These are phyloP conservation scores for Fusarium tuaranense DNA, from an alignment of 2,329 filamentous ascomycete species.

Conservation along the genomic window DNA sequence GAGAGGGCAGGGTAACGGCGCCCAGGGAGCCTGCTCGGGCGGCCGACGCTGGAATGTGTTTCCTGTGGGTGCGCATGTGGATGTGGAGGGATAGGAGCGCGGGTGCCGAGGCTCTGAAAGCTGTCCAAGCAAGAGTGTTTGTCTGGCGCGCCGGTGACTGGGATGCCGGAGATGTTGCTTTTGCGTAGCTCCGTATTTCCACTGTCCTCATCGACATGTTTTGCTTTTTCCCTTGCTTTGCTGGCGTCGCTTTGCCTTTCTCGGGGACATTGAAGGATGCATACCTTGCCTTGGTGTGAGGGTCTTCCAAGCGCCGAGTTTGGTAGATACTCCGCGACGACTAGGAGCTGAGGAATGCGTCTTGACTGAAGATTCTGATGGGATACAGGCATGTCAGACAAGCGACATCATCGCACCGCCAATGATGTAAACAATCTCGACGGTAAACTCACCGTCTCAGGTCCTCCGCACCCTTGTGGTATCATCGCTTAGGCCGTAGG, in stretches of 20 bases:
- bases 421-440: slow-evolving; percentile 4
- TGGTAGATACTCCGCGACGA: slow-evolving; percentile 18
- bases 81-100: slow-evolving; percentile 27
- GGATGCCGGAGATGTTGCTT: slow-evolving; percentile 6
- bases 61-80: slow-evolving; percentile 19
- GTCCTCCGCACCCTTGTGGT: neutral
- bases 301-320: slow-evolving; percentile 7
- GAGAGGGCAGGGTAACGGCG: slow-evolving; percentile 20
- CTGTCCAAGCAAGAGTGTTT: neutral
- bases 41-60: slow-evolving; percentile 44
- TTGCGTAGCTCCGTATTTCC: slow-evolving; percentile 8
- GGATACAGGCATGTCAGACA: slow-evolving; percentile 18
- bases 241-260: slow-evolving; percentile 22
- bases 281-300: slow-evolving; percentile 19
- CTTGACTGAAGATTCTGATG: slow-evolving; percentile 1
- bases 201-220: slow-evolving; percentile 12
- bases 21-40: slow-evolving; percentile 26
- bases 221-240: slow-evolving; percentile 27
- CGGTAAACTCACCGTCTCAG: neutral
- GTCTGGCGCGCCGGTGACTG: neutral
- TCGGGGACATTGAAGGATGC: slow-evolving; percentile 13
- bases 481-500: neutral
- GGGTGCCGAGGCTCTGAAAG: slow-evolving; percentile 25
- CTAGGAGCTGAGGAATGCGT: slow-evolving; percentile 28
- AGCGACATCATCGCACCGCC: neutral